Evolutionary conservation across 164 flowering plant genomes (phyloP).

Genomic region (Platanus orientalis): DNA sequence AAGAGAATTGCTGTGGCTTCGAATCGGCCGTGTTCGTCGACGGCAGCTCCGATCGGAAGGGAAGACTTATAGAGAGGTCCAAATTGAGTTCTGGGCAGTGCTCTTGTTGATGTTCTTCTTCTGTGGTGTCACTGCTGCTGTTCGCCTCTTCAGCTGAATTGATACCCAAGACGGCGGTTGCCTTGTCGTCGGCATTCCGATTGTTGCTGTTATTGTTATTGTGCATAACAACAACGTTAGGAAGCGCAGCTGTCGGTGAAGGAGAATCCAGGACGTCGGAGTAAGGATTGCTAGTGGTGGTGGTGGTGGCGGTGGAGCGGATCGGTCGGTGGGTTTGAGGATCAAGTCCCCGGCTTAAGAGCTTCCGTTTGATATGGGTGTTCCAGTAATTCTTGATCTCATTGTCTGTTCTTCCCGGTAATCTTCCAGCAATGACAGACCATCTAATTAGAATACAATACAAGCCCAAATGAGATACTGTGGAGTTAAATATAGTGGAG

Average conservation of each 20-base stretch:
- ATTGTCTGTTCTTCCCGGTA: slow-evolving; percentile 58
- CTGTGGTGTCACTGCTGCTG: slow-evolving; percentile 19
- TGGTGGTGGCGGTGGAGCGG: slow-evolving; percentile 6
- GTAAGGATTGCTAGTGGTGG: slow-evolving; percentile 3
- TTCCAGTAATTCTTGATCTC: slow-evolving; percentile 67
- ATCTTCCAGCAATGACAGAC: slow-evolving; percentile 57
- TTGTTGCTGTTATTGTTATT: neutral
- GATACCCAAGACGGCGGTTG: neutral
- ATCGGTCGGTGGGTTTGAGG: slow-evolving; percentile 40
- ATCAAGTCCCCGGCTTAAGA: slow-evolving; percentile 44
- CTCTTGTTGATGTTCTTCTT: slow-evolving; percentile 8
- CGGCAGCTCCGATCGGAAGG: slow-evolving; percentile 8
- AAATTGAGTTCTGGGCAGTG: slow-evolving; percentile 19
- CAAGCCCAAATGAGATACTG: neutral
- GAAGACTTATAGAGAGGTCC: slow-evolving; percentile 28
- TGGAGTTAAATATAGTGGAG: too few relatives aligned
- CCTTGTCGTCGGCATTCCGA: too few relatives aligned
- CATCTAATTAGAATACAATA: slow-evolving; percentile 23
- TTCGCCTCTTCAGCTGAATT: slow-evolving; percentile 17
- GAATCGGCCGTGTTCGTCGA: slow-evolving; percentile 3
- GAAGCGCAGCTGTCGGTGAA: neutral
- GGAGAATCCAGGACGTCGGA: neutral
- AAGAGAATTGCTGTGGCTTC: neutral
- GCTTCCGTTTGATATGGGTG: slow-evolving; percentile 52
- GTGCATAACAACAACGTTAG: neutral